A percentile compares a stretch with the other conserved stretches of the same genome.
phyloP scores from a whole-genome alignment of 108 stramenopile species.

The Cyclostephanos tholiformis region DNA sequence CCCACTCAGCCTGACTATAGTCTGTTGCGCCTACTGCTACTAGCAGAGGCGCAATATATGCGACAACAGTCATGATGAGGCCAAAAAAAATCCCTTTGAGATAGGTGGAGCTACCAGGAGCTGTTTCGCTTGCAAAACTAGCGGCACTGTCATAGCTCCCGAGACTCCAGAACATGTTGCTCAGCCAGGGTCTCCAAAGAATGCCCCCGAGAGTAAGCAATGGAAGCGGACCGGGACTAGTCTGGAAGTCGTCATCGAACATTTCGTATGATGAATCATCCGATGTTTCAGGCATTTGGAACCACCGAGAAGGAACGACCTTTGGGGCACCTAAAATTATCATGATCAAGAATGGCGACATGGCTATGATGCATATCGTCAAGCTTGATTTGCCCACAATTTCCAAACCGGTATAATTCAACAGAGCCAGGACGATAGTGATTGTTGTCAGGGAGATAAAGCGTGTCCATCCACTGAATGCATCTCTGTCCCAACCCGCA shows the following conservation, averaged over 20 bases:
- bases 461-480: constrained; percentile 10
- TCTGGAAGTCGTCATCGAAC: constrained; percentile 57
- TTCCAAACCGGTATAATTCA: constrained; percentile 90
- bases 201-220: constrained; percentile 65
- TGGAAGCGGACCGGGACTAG: constrained; percentile 47
- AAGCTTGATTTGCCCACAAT: constrained; percentile 86
- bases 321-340: constrained; percentile 68
- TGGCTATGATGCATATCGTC: constrained; percentile 80
- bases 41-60: constrained; percentile 83
- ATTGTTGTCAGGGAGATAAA: constrained; percentile 51
- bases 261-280: constrained; percentile 21
- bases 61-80: constrained; percentile 66
- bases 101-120: constrained; percentile 76
- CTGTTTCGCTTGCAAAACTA: constrained; percentile 88
- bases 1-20: constrained; percentile 66
- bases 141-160: constrained; percentile 90
- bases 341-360: constrained; percentile 91
- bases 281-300: constrained; percentile 61
- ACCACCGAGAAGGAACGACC: constrained; percentile 85
- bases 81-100: constrained; percentile 79
- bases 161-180: constrained; percentile 96
- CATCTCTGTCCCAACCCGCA: constrained; percentile 24
- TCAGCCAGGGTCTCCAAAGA: constrained; percentile 88
- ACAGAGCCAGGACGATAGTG: constrained; percentile 69
- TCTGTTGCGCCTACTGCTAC: constrained; percentile 76